Percentiles rank a stretch among this genome's conserved stretches.
phyloP scores from a whole-genome alignment of 2,329 filamentous ascomycete genomes.

The Fusarium ramigenum region DNA sequence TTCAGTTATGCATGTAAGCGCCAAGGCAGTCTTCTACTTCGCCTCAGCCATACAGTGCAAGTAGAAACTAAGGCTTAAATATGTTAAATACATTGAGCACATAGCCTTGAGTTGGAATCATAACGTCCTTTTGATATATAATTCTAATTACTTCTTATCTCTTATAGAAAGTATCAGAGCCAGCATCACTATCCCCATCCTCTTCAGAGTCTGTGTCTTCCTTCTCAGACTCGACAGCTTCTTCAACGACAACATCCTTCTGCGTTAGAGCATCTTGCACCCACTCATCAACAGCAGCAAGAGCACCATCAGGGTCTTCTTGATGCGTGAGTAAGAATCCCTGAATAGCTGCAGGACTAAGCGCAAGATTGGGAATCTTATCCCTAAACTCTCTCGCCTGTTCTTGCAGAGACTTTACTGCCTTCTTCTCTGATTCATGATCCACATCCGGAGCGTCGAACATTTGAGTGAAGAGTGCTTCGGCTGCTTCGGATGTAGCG shows the following conservation, averaged over 20 bases:
- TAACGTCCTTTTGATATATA: too few species aligned
- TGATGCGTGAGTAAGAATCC: slow-evolving; percentile 13
- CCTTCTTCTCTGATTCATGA: not conserved
- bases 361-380: not conserved
- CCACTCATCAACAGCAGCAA: not conserved
- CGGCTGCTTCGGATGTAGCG: not conserved
- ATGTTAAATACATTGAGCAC: not conserved
- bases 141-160: not conserved
- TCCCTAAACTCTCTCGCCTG: not conserved
- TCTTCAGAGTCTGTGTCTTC: not conserved
- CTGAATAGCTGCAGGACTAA: slow-evolving; percentile 24
- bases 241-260: not conserved
- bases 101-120: not conserved
- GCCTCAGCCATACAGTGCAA: not conserved
- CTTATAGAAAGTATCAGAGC: not conserved
- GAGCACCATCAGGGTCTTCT: slow-evolving; percentile 2
- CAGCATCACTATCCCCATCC: not conserved
- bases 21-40: not conserved
- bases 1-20: not conserved
- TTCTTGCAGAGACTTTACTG: accelerated
- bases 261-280: not conserved
- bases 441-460: not conserved
- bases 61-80: not conserved
- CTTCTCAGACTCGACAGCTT: accelerated
- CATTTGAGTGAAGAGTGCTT: not conserved